A percentile compares a stretch with the other conserved stretches of the same genome.
Conservation (phyloP, 1,139 yeast genomes). For the Entelexis paramagnoliae region DNA sequence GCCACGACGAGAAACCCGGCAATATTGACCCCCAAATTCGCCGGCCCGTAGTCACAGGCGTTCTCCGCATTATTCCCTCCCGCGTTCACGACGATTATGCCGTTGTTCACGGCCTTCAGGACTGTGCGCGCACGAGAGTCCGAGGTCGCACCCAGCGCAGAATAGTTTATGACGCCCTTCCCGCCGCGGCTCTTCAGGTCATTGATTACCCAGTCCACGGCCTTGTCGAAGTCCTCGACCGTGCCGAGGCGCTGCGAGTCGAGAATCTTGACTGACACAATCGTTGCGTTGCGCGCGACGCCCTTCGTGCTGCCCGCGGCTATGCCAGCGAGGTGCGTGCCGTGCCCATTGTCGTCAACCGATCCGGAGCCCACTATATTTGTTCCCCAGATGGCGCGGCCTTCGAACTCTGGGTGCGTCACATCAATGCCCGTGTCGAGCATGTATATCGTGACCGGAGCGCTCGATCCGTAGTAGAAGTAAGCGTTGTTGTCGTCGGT, state of each 20-base stretch:
- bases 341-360: slow-evolving; percentile 84
- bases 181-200: slow-evolving; percentile 20
- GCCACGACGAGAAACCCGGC: slow-evolving; percentile 13
- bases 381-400: slow-evolving; percentile 82
- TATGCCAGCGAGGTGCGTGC: slow-evolving; percentile 49
- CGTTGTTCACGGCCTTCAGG: slow-evolving; percentile 43
- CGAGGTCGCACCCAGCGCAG: slow-evolving; percentile 49
- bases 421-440: slow-evolving; percentile 86
- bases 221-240: slow-evolving; percentile 39
- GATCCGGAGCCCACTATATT: slow-evolving; percentile 61
- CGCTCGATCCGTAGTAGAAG: slow-evolving; percentile 58
- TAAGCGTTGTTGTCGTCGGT: slow-evolving; percentile 32
- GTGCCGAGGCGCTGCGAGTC: slow-evolving; percentile 40
- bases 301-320: slow-evolving; percentile 50
- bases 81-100: slow-evolving; percentile 52
- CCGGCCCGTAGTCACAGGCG: slow-evolving; percentile 40
- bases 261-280: slow-evolving; percentile 48
- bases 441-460: slow-evolving; percentile 60
- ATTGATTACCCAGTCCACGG: slow-evolving; percentile 38
- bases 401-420: slow-evolving; percentile 68
- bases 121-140: slow-evolving; percentile 40
- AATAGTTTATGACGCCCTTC: slow-evolving; percentile 44
- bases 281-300: slow-evolving; percentile 49
- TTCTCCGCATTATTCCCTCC: slow-evolving; percentile 54
- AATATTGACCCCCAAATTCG: slow-evolving; percentile 9